Evolutionary conservation across 106 monocot species (phyloP).

Genomic region (Xerophyta viscosa): DNA sequence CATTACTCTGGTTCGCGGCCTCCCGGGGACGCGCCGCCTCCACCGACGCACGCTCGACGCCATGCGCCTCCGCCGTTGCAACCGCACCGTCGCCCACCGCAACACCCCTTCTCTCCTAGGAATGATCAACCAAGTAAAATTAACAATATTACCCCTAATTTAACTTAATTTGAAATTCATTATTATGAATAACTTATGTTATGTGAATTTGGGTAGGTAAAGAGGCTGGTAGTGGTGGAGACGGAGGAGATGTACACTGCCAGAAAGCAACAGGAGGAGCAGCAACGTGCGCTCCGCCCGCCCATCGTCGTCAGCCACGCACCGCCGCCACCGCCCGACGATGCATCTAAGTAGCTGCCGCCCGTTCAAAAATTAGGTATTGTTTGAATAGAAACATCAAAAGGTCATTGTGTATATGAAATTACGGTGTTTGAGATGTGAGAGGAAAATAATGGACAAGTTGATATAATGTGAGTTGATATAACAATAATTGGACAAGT

Average conservation of each 20-base stretch:
- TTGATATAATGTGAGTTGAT: too few species aligned
- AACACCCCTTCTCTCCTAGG: slow-evolving; percentile 94
- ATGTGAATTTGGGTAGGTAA: slow-evolving; percentile 40
- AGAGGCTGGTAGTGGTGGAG: slow-evolving; percentile 93
- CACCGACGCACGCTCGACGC: slow-evolving; percentile 95
- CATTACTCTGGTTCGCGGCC: slow-evolving; percentile 85
- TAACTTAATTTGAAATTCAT: not conserved
- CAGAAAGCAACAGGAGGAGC: slow-evolving; percentile 60
- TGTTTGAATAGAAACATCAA: too few species aligned
- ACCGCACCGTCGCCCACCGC: slow-evolving; percentile 86
- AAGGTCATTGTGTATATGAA: too few species aligned
- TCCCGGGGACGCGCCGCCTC: slow-evolving; percentile 83
- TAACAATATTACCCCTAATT: not conserved
- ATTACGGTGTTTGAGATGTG: too few species aligned
- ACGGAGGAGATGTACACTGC: slow-evolving; percentile 84
- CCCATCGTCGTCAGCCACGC: slow-evolving; percentile 69
- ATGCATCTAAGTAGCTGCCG: too few species aligned
- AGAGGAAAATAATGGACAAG: too few species aligned
- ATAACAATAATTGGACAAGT: too few species aligned
- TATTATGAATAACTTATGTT: not conserved
- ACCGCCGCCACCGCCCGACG: too few species aligned
- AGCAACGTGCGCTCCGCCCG: slow-evolving; percentile 51
- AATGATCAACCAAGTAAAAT: slow-evolving; percentile 85
- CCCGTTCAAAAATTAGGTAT: too few species aligned
- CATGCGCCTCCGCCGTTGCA: slow-evolving; percentile 91